Evolutionary conservation across 495 filamentous ascomycete genomes (phyloP), one percentile per base, ranked within the genome.

Genomic region (Neurospora sublineolata): DNA sequence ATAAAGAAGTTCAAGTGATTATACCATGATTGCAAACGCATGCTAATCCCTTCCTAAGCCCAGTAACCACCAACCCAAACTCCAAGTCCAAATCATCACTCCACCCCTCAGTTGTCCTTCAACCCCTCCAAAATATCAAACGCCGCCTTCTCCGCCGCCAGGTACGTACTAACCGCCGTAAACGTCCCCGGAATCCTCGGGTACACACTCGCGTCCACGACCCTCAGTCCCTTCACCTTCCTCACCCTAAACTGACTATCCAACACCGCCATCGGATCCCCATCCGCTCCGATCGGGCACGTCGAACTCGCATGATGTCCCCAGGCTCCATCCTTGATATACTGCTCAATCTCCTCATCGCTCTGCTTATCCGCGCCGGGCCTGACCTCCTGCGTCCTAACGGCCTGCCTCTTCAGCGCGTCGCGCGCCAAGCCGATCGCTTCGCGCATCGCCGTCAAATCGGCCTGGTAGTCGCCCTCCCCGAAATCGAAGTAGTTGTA

Each of bases 91-190:
- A 10, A 3, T 18, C 7, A 44, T 37, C n/a, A 42, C 0, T 12
- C 40, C 40, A 18, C 5, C 2, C 40, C 16, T 42, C 4, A 20
- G 18, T 16, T 18, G 11, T 6, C 3, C 46, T 70, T 44, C 67
- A 71, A 14, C 39, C 44, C 75, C 8, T n/a, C 40, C 68, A 77
- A 41, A 27, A 80, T 80, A 39, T 78, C 79, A 36, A 75, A 75
- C 2, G 79, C 79, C 10, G 88, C 89, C 81, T 90, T 90, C 80
- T 91, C 88, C 37, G 82, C 86, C 20, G 87, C 80, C 80, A 89
- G 85, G 44, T 86, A 88, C 12, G 87, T 88, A 0, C 86, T 80
- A 16, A 86, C 71, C 0, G 79, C 81, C 33, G 85, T 84, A 70
- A 85, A 90, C 11, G 83, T 83, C 0, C 89, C 88, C 12, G 87